A percentile compares a stretch with the other conserved stretches of the same genome.
These are phyloP conservation scores for Chlorella sorokiniana DNA, from an alignment of 139 green algal genomes.

Conservation along the genomic window DNA sequence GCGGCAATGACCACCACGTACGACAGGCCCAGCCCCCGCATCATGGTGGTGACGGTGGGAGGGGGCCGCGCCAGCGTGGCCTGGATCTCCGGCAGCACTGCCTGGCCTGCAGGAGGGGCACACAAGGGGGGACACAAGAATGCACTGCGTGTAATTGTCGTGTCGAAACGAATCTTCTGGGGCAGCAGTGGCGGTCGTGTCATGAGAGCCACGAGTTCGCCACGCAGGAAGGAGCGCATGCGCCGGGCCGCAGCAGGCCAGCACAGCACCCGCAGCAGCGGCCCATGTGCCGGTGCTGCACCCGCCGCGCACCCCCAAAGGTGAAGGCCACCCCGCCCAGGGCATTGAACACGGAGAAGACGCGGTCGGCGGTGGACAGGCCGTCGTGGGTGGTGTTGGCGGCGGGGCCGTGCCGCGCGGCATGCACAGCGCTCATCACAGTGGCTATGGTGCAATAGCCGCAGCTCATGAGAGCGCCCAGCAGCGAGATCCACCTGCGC, in stretches of 20 bases:
- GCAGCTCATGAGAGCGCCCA: constrained; percentile 62
- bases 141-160: no score
- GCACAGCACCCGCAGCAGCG: background rate
- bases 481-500: constrained; percentile 62
- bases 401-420: background rate
- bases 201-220: background rate
- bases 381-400: background rate
- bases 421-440: constrained; percentile 27
- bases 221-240: no score
- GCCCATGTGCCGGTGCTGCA: background rate
- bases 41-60: constrained; percentile 51
- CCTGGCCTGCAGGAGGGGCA: constrained; percentile 33
- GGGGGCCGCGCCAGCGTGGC: constrained; percentile 56
- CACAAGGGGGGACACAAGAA: background rate
- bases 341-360: constrained; percentile 63
- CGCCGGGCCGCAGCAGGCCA: background rate
- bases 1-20: constrained; percentile 57
- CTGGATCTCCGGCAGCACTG: constrained; percentile 54
- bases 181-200: background rate
- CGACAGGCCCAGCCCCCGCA: constrained; percentile 44
- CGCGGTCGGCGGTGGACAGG: constrained; percentile 21
- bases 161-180: no score
- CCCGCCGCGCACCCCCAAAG: constrained; percentile 41
- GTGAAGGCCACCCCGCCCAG: constrained; percentile 66
- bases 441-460: constrained; percentile 60